Conservation (phyloP, 1,284 basidiomycete genomes). For the Xerocomus nothofagi region DNA sequence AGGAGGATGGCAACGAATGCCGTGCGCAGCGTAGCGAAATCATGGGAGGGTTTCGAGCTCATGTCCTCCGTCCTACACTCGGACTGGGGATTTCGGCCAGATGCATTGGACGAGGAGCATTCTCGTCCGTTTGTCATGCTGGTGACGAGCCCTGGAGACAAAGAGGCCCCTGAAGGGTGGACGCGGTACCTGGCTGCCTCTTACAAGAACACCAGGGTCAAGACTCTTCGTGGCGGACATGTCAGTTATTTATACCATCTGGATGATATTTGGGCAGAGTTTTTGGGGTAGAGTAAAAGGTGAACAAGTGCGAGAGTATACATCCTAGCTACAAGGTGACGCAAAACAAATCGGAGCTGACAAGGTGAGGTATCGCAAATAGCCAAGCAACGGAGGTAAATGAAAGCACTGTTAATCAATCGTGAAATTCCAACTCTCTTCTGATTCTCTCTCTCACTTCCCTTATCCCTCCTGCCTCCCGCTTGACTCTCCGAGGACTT, state of each 20-base stretch:
- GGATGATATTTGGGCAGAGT: constrained; percentile 47
- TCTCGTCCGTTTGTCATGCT: constrained; percentile 46
- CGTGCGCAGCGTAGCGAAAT: constrained; percentile 46
- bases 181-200: constrained; percentile 45
- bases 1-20: constrained; percentile 42
- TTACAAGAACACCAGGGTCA: constrained; percentile 42
- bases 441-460: constrained; percentile 78
- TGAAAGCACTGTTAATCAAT: constrained; percentile 44
- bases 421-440: constrained; percentile 67
- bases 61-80: constrained; percentile 45
- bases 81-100: constrained; percentile 53
- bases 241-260: constrained; percentile 43
- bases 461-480: constrained; percentile 67
- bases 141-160: constrained; percentile 42
- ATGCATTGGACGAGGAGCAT: constrained; percentile 45
- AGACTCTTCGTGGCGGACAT: constrained; percentile 48
- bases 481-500: constrained; percentile 68
- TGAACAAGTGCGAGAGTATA: not conserved
- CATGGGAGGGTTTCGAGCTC: constrained; percentile 56
- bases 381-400: constrained; percentile 27
- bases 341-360: constrained; percentile 20
- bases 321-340: constrained; percentile 10
- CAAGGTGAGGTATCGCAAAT: constrained; percentile 30
- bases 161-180: constrained; percentile 39
- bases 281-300: constrained; percentile 27